A percentile compares a stretch with the other conserved stretches of the same genome.
phyloP scores from a whole-genome alignment of 768 basidiomycete genomes.

The Tulasnella sp. region DNA sequence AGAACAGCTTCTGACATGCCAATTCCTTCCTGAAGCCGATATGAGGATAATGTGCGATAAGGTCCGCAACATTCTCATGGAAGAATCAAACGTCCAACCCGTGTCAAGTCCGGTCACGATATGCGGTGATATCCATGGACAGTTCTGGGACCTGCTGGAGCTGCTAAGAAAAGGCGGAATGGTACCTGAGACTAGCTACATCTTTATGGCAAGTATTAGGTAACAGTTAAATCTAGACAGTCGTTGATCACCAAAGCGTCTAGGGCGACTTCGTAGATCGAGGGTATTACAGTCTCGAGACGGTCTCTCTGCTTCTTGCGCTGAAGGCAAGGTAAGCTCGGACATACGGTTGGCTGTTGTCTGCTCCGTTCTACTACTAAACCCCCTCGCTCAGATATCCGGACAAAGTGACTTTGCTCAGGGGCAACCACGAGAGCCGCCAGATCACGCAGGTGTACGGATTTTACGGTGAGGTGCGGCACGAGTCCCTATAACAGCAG shows the following conservation, averaged over 20 bases:
- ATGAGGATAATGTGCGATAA: constrained; percentile 28
- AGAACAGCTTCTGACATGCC: constrained; percentile 27
- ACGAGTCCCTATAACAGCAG: not conserved
- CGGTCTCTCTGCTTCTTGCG: constrained; percentile 76
- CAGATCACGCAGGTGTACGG: constrained; percentile 99
- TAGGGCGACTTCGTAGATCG: constrained; percentile 98
- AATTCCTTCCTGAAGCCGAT: constrained; percentile 29
- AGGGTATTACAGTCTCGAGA: constrained; percentile 92
- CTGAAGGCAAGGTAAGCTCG: constrained; percentile 72
- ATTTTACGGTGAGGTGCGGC: constrained; percentile 67
- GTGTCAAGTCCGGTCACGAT: constrained; percentile 33
- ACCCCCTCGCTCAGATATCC: constrained; percentile 54
- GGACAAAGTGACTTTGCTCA: constrained; percentile 78
- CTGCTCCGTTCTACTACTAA: not conserved
- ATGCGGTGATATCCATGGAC: constrained; percentile 35
- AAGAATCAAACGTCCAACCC: constrained; percentile 34
- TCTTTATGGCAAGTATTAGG: constrained; percentile 55
- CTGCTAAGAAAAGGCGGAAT: constrained; percentile 74
- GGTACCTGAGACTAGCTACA: constrained; percentile 84
- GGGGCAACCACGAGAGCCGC: constrained; percentile 93
- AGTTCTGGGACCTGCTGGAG: constrained; percentile 49
- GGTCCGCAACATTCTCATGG: constrained; percentile 29
- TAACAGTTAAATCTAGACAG: not conserved
- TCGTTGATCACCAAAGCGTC: not conserved
- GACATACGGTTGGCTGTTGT: not conserved